Base-by-base conservation (phyloP, 148 eudicot species). In the Oxyria digyna region DNA sequence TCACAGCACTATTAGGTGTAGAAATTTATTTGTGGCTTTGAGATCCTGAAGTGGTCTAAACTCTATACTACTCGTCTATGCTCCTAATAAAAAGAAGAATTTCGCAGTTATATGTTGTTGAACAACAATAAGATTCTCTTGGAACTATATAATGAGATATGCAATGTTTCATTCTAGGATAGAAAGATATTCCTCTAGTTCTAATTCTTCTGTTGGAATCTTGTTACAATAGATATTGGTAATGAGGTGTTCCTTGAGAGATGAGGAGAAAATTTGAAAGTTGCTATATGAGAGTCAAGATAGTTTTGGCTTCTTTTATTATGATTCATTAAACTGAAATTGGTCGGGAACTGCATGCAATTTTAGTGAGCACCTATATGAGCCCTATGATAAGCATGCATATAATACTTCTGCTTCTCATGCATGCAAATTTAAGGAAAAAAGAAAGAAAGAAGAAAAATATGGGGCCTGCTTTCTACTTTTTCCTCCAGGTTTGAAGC, bases 311-410 rank as follows among this genome's bases (percentile, higher is more conserved):
- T 59, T 4, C 0, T 11, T 59, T 59, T 29, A 13, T 59, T 13
- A 59, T 15, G 31, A 10, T 54, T 54, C 62, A 54, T 31, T 37
- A 15, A 59, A 59, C n/a, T 26, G 32, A 54, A 21, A 23, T 59
- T 59, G 35, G 15, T 27, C 31, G 17, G 14, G 32, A 55, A 26
- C 62, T 57, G 64, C 64, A 57, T 57, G 64, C 64, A 57, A 57
- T 18, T 57, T 27, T 57, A 12, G 37, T 57, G 64, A 13, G 65
- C 38, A 14, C 38, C 38, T 59, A 23, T 14, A 59, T 59, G 65
- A 59, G 14, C 18, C 64, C 64, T 57, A 57, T 29, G 37, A 57
- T 27, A 13, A 57, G 35, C 64, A 57, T 57, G 64, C 64, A 57
- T 57, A 11, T 13, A 13, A 59, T 14, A 59, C 35, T 14, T 57